Base-by-base conservation (phyloP, 2,329 filamentous ascomycete species). In the Thermomyces lanuginosus region DNA sequence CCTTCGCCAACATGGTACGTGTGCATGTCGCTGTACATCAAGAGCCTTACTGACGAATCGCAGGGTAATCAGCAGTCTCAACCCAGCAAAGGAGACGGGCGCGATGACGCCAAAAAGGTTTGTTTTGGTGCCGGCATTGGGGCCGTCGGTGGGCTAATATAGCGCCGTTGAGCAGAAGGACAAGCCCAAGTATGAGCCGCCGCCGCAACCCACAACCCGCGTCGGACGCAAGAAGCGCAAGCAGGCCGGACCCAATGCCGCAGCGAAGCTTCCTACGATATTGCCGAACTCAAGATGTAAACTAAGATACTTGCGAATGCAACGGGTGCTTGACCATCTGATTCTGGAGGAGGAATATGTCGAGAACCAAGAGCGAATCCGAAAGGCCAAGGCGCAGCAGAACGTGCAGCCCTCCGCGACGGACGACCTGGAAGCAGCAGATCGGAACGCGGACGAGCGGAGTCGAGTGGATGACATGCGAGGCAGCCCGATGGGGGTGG, bases 181-280 rank as follows among this genome's bases (percentile, higher is more conserved):
- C 37, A 98, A 98, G 76, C 89, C 89, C 52, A 95, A 92, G 78
- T 98, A 98, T 66, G 89, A 98, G 60, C 89, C 89, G 39, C 89
- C 89, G 42, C 89, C 89, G 56, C 77, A 86, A 48, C 89, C 89
- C 37, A 98, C 89, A 36, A 95, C 89, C 40, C 81, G 89, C 53
- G 77, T 98, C 53, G 89, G 89, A 35, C 81, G 86, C 49, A 93
- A 91, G 77, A 98, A 98, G 79, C 86, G 84, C 69, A 93, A 81
- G 75, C 71, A 73, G 26, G 83, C 78, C 33, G 89, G 89, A 28
- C 83, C 82, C 36, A 93, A 86, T 56, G 84, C 89, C 27, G 81
- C 89, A 10, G 82, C 86, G 32, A 98, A 98, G 61, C 76, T 98
- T 14, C 89, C 89, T 16, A 73, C 81, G 41, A 75, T 98, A 51